Base-by-base conservation (phyloP, 768 basidiomycete genomes). In the Boletellus ananas region DNA sequence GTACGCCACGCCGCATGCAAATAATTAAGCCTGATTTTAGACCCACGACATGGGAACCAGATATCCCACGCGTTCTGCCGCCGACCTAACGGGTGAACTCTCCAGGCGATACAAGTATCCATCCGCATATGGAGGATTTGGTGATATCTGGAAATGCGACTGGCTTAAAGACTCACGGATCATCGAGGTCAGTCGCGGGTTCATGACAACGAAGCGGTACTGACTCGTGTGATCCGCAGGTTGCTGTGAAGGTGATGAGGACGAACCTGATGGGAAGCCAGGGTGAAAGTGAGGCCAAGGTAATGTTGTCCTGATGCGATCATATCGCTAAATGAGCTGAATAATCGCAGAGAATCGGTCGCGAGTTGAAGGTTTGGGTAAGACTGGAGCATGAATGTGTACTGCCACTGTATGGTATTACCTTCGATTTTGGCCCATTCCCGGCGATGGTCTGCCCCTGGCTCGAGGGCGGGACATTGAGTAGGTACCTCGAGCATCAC, bases 381-480 rank as follows among this genome's bases (percentile, higher is more conserved):
- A 51, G 43, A 34, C 47, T 71, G 34, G 48, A 58, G 12, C 70
- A 70, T 29, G 51, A 58, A 3, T 56, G 61, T 42, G 51, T 70
- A 9, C 23, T 68, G 11, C 64, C 62, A 21, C 52, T 70, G 3
- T 62, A 57, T 49, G 68, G 68, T 3, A 54, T 63, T 39, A 62
- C 49, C 11, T 49, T 52, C 4, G 66, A 61, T 20, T 70, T 71
- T 39, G 67, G 70, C 18, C 50, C 40, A 35, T 58, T 66, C 29
- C 57, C 57, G 5, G 65, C 69, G 5, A 61, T 71, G 65, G 67
- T 71, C 37, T 67, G 64, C 38, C 69, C 67, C 4, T 70, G 69
- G 69, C 21, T 67, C 8, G 65, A 65, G 43, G 62, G 62, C 8
- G 70, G 69, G 20, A 57, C 57, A 3, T 43, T 70, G 6, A 59